These are phyloP conservation scores for Dovyalis caffra DNA, from an alignment of 345 rosid species.

Conservation along the genomic window DNA sequence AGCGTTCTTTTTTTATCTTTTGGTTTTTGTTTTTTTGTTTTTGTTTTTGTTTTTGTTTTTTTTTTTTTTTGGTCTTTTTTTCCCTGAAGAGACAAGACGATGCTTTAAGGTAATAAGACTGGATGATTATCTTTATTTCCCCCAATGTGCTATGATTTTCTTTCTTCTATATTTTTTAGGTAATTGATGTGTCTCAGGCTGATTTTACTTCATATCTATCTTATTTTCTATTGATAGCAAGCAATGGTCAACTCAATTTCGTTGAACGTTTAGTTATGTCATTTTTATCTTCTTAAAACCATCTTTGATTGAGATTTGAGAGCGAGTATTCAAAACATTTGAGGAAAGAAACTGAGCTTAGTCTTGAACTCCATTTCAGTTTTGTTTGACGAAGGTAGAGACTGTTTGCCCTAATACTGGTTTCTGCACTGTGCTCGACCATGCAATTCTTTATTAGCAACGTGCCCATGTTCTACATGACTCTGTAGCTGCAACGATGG, in stretches of 20 bases:
- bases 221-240: neutral
- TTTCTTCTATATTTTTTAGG: neutral
- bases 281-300: too few species aligned
- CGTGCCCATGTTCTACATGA: too few species aligned
- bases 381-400: neutral
- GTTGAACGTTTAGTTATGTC: too few species aligned
- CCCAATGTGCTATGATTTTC: neutral
- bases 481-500: neutral
- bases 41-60: too few species aligned
- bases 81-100: too few species aligned
- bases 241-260: neutral
- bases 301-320: too few species aligned
- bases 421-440: too few species aligned
- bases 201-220: too few species aligned
- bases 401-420: neutral
- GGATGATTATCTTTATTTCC: neutral
- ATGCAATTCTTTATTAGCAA: too few species aligned
- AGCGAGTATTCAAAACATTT: neutral
- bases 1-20: too few species aligned
- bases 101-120: neutral
- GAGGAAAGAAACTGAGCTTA: constrained; percentile 2
- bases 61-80: too few species aligned
- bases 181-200: neutral
- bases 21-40: too few species aligned
- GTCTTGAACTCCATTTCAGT: neutral